Conservation (phyloP, 441 rosid species). For the Bruguiera hainesii region DNA sequence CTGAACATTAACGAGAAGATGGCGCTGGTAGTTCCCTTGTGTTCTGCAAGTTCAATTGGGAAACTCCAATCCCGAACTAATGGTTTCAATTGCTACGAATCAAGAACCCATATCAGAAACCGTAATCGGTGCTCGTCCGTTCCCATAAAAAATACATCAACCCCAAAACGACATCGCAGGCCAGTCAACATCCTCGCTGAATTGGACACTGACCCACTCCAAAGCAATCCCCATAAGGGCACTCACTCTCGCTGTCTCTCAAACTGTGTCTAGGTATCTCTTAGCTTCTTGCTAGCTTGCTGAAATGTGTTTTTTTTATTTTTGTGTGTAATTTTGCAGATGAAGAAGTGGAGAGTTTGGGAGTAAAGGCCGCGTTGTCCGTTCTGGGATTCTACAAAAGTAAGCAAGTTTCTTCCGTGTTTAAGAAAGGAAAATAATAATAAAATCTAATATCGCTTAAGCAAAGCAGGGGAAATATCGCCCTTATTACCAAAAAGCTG, state of each 20-base stretch:
- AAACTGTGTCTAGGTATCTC: not conserved
- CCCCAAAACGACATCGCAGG: not conserved
- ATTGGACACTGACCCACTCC: not conserved
- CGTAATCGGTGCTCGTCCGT: not conserved
- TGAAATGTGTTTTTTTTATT: not conserved
- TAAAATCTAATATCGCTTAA: no score
- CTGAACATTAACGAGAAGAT: not conserved
- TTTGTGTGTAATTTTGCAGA: constrained; percentile 23
- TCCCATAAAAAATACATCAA: not conserved
- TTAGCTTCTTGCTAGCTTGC: no score
- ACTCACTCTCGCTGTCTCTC: not conserved
- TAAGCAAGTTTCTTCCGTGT: constrained; percentile 14
- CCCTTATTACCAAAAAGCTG: constrained; percentile 79
- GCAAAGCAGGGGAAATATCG: constrained; percentile 74
- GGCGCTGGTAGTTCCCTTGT: not conserved
- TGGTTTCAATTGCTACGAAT: not conserved
- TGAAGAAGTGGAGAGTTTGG: constrained; percentile 43
- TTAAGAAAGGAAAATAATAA: no score
- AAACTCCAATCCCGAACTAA: no score
- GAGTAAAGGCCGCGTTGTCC: constrained; percentile 74
- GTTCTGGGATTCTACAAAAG: constrained; percentile 79
- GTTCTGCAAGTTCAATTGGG: not conserved
- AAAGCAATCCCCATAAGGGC: not conserved
- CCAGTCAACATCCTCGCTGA: not conserved
- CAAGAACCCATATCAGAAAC: not conserved